Evolutionary conservation across 2,329 filamentous ascomycete genomes (phyloP), one percentile per base, ranked within the genome.

Genomic region (Cercospora zeina): DNA sequence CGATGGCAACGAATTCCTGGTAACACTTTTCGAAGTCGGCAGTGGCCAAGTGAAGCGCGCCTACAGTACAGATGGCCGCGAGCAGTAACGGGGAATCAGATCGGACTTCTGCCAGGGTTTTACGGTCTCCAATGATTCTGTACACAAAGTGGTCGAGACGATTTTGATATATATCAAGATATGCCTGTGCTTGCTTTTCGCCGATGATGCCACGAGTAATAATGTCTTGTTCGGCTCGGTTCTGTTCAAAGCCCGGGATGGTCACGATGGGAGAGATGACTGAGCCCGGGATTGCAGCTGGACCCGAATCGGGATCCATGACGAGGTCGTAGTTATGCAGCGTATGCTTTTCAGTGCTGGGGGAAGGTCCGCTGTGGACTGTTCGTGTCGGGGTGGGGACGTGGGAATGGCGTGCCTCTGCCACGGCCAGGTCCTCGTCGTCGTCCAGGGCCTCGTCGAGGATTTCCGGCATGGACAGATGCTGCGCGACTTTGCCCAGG

Each of bases 281-380:
- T 11, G 69, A 72, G 13, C 70, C 72, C 8, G 72, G 72, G n/a
- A 74, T 72, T 8, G 71, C 69, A 7, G 69, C 76, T 14, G 76
- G 76, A 0, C 76, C 76, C 9, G 72, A 68, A 34, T 73, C 70
- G 10, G 73, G 69, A 59, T 78, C 76, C 72, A 78, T 76, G 9
- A 77, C 68, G 4, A 78, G 70, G 57, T 75, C 72, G 69, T 74
- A 78, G 45, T 72, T 62, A 62, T 71, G 62, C 62, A 72, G 49
- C 36, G 67, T 62, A 31, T 72, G 67, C 57, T 61, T 74, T 63
- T 67, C 68, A 27, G 55, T 59, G 6, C 62, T 62, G 13, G 66
- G 64, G 13, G 68, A 70, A n/a, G 62, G 58, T 39, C 56, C 37
- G 24, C 54, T 37, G 4, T 59, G 62, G 4, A 33, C 31, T 4